Base-by-base conservation (phyloP, 2,329 filamentous ascomycete species). In the Beauveria caledonica region DNA sequence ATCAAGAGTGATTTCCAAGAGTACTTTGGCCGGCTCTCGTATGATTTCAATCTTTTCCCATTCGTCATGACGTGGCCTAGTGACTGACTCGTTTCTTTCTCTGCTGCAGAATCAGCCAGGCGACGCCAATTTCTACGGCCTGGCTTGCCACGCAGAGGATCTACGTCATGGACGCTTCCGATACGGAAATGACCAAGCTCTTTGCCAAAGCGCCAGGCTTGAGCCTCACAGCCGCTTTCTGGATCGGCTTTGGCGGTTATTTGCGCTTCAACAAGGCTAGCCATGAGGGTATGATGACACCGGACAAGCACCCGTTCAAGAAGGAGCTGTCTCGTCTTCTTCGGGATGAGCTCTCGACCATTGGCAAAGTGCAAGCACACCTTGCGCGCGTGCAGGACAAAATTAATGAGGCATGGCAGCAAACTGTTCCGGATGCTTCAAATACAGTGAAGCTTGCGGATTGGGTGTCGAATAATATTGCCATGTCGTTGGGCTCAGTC, bases 171-270 rank as follows among this genome's bases (percentile, higher is more conserved):
- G 56, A 58, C 23, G 56, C 56, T 11, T 58, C 56, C 56, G 33
- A 58, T 23, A 48, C 45, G n/a, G 56, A 58, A 44, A 58, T 58
- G 56, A 58, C 56, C 23, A 58, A 58, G 36, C 46, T 58, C n/a
- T 58, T 58, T 51, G 56, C 56, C 23, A 51, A 48, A 8, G 51
- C 56, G 13, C 56, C 56, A 4, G 56, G 56, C 19, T 15, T 58
- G 36, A 58, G 56, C 19, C 56, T 58, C 46, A 58, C 56, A 3
- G 56, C 56, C 9, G 56, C 56, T 3, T 58, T 58, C 25, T 58
- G 56, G 56, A 25, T 58, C 23, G 56, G 56, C 15, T 58, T 58
- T 13, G 56, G 56, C 36, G 56, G 56, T n/a, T 58, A 58, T 13
- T 17, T 58, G 36, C 46, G 36, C 23, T 58, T 58, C 25, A 58